Evolutionary conservation across 352 stramenopile species (phyloP).

Genomic region (Pythium diclinum): DNA sequence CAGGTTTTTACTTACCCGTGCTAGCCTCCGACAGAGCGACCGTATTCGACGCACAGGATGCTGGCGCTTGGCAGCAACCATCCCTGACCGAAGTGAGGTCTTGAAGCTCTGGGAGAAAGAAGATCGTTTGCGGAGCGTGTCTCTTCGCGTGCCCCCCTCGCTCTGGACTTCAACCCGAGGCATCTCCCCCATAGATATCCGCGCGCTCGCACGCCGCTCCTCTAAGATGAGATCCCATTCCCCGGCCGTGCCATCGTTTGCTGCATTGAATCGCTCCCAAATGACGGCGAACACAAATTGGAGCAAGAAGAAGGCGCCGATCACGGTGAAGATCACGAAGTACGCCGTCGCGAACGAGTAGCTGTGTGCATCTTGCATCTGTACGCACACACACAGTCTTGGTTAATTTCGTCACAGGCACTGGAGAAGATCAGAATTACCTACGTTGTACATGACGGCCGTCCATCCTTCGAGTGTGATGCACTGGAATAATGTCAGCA

Average conservation of each 20-base stretch:
- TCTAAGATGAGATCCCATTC: conserved; percentile 41
- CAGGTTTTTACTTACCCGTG: conserved; percentile 29
- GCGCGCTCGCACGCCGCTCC: conserved; percentile 25
- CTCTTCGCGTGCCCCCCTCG: not conserved
- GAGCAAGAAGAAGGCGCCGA: conserved; percentile 80
- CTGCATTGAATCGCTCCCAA: conserved; percentile 51
- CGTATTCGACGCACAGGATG: conserved; percentile 23
- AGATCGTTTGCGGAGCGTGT: not conserved
- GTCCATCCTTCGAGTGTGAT: conserved; percentile 90
- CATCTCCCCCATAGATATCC: not conserved
- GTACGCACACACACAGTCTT: not conserved
- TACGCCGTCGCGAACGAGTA: conserved; percentile 53
- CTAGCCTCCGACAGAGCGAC: conserved; percentile 21
- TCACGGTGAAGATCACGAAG: conserved; percentile 77
- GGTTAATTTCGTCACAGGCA: too few species aligned
- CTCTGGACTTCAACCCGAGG: not conserved
- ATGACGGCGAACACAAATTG: conserved; percentile 85
- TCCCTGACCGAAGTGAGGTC: conserved; percentile 16
- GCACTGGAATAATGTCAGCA: conserved; percentile 86
- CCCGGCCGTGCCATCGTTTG: conserved; percentile 37
- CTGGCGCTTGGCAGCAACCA: conserved; percentile 25
- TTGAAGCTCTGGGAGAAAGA: conserved; percentile 19
- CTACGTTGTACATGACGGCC: conserved; percentile 79
- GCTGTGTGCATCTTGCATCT: conserved; percentile 28
- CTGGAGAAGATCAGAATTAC: not conserved